Evolutionary conservation across 192 early-diverging fungal species (phyloP), one percentile per base, ranked within the genome.

Genomic region (Backusella tarrabulga): DNA sequence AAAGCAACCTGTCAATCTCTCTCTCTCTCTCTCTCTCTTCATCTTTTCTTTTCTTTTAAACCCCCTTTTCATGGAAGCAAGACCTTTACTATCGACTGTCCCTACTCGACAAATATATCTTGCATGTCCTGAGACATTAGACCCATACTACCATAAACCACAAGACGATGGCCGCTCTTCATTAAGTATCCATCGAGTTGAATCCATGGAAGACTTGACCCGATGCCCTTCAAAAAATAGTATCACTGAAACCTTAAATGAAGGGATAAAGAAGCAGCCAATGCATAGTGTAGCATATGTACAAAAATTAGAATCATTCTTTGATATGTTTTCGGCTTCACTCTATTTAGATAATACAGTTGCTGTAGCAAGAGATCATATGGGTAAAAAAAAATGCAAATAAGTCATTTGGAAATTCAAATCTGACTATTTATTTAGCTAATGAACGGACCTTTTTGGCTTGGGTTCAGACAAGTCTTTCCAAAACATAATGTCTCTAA

Each of bases 381-480:
- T 92, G 21, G 89, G 87, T 91, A 85, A 71, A 44, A 0, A 15
- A 32, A 32, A 32, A 32, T 32, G 14, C 5, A 17, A 44, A 17
- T 1, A 44, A 44, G 42, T 4, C 42, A 17, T 4, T 14, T 32
- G 3, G 32, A 14, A 34, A 71, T 15, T 35, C 29, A 77, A 17
- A 23, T 56, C 54, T 38, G 42, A 46, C 68, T 7, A 34, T 78
- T 60, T 38, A 1, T 26, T 21, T 73, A 89, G 90, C 93, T 38
- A 94, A 94, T 73, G 93, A 94, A 69, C 87, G 93, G 54, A 94
- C 93, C 26, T 94, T 88, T 56, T 85, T 94, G 1, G 91, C 92
- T 2, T 94, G 93, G 93, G 76, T 95, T 67, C 85, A 92, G 40
- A 91, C 93, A 4, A 93, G 91, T 21, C 77, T 93, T 34, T 90